Base-by-base conservation (phyloP, 2,329 filamentous ascomycete species). In the Talaromyces atroroseus region DNA sequence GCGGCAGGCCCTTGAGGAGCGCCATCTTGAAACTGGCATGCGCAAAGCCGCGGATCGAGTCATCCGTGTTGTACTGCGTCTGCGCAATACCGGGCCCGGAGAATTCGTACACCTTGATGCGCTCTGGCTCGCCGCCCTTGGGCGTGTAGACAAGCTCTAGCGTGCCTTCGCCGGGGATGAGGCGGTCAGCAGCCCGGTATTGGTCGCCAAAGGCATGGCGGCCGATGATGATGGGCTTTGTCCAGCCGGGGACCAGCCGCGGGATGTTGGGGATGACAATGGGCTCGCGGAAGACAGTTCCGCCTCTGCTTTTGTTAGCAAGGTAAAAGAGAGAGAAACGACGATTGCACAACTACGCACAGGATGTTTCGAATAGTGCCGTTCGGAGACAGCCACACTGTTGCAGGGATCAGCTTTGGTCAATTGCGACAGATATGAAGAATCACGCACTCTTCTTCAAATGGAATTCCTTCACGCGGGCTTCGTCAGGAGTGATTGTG, bases 121-220 rank as follows among this genome's bases (percentile, higher is more conserved):
- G 84, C 78, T 96, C 83, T 45, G 91, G 86, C 78, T 91, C 74
- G 63, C 90, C 87, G 60, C 84, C 85, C 66, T 79, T 80, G 60
- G 92, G 94, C 42, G 91, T 97, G 81, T 86, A 99, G 68, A 96
- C 89, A 85, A 99, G 92, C 80, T 89, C 87, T 62, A 99, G 85
- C 69, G 89, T 96, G 68, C 94, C 94, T 61, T 87, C 84, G 56
- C 88, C 89, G 52, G 86, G 82, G 62, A 92, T 84, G 61, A 97
- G 90, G 61, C 82, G 79, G 80, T 99, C 94, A 78, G 95, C 95
- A 66, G 94, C 94, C 61, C 92, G 88, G 82, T 99, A 99, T 79
- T 99, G 94, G 79, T 97, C 94, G 70, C 94, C 94, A 71, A 96
- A 96, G 63, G 94, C 94, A 77, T 99, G 94, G 74, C 94, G 91